Base-by-base conservation (phyloP, 106 monocot genomes). In the Dendrobium chrysotoxum region DNA sequence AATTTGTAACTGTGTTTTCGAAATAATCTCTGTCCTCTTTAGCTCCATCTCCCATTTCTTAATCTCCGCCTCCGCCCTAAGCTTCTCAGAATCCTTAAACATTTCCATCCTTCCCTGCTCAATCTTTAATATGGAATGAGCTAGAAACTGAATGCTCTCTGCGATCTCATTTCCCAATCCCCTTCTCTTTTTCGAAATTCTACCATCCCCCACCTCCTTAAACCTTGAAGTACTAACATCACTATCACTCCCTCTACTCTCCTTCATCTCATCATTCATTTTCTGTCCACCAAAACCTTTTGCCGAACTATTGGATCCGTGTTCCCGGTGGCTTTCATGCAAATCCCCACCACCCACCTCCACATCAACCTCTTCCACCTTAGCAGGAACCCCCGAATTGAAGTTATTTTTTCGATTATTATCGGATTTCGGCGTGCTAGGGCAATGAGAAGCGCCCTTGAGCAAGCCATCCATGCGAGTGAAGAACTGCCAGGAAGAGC, bases 31-130 rank as follows among this genome's bases (percentile, higher is more conserved):
- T 1, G 88, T 90, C 61, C 86, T 86, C 83, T 85, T 91, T 4
- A 95, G 86, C 78, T 95, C 94, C 88, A 91, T 86, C 65, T 95
- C 91, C 35, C 86, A 82, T 46, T 85, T 82, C 86, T 87, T 90
- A 21, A 92, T 87, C 82, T 95, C 92, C 2, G 83, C 79, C 76
- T 95, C 90, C 2, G 78, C 84, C 71, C 85, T 85, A 77, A 92
- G 85, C 82, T 79, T 85, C 88, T 95, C 92, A 2, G 81, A 80
- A 28, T 95, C 90, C 74, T 83, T 86, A 47, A 83, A 84, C 85
- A 90, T 84, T 66, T 95, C 92, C 85, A 92, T 83, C 73, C 92
- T 88, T 28, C 80, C 86, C 76, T 87, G 79, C 77, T 95, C 95
- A 39, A 90, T 84, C 79, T 92, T 86, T 72, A 95, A 78, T 6